Evolutionary conservation across 106 monocot species (phyloP), one percentile per base, ranked within the genome.

Genomic region (Alisma plantagoaquatica): DNA sequence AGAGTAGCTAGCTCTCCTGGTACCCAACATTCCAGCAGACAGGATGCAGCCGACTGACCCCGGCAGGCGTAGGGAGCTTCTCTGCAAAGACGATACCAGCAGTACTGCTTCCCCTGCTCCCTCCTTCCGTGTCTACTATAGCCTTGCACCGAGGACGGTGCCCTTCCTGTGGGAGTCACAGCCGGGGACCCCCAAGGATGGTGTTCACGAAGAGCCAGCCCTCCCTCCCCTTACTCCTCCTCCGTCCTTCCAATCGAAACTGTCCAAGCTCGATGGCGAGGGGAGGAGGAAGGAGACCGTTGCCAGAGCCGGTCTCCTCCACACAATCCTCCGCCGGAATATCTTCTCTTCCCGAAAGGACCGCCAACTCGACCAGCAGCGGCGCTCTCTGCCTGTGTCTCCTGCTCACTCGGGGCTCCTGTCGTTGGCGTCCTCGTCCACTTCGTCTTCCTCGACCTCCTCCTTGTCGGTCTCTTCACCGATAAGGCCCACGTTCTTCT

Each of bases 161-260:
- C 51, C 51, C 7, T 51, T 51, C 51, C 24, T 27, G 51, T 51
- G 51, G 51, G 51, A 51, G 51, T 51, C 51, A 11, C 24, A 17
- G 12, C 51, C 51, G 27, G 51, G 51, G 3, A 51, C 51, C 24
- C 51, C 51, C 2, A 51, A 51, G 51, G 10, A 26, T 29, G 10
- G 28, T 29, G 12, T 7, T 12, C 27, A n/a, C n/a, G n/a, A 2
- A 10, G 27, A 15, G 28, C 1, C 27, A 26, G 14, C 51, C 51
- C 27, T 51, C 2, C 27, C 51, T 2, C 51, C 51, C 10, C 51
- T 51, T 29, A 51, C 51, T 9, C 51, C 51, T 9, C 51, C 51
- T 16, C 51, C 51, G 2, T 51, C 51, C 51, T 51, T 10, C 51
- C 24, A 51, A 17, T 29, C 24, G n/a, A n/a, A n/a, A n/a, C n/a